Evolutionary conservation across 176 grass and related monocot species (phyloP).

Genomic region (Rhynchospora tenuis): DNA sequence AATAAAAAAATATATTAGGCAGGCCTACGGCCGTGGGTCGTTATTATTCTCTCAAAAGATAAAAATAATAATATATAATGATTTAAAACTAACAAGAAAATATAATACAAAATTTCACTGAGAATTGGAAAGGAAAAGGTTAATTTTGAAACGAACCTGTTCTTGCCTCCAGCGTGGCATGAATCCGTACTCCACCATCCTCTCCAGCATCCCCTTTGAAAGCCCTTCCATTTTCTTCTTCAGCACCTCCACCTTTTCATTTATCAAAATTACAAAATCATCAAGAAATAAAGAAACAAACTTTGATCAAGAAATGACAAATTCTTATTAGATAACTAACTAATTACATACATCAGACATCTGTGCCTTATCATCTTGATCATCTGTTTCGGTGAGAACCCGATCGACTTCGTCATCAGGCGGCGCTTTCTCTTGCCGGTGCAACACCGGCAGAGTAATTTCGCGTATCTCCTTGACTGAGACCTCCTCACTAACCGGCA

Average conservation of each 20-base stretch:
- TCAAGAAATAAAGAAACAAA: not conserved
- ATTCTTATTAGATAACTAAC: not conserved
- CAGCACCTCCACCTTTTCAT: conserved; percentile 63
- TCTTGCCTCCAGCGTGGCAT: conserved; percentile 1
- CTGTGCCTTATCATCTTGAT: conserved; percentile 21
- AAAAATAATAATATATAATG: not conserved
- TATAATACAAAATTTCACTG: not conserved
- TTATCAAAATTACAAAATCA: not conserved
- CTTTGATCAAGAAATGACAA: not conserved
- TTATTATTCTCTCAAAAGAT: not conserved
- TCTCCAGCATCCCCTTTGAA: conserved; percentile 77
- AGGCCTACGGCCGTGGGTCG: not conserved
- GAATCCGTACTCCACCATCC: conserved; percentile 65
- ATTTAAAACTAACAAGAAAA: not conserved
- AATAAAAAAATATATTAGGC: not conserved
- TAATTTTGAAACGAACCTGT: not conserved
- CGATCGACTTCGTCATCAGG: conserved; percentile 1
- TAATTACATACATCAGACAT: conserved; percentile 40
- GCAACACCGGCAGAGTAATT: conserved; percentile 35
- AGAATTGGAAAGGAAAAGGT: not conserved
- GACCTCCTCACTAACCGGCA: conserved; percentile 34
- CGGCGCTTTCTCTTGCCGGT: not conserved
- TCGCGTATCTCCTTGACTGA: conserved; percentile 67
- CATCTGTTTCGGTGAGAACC: not conserved
- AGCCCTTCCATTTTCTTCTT: conserved; percentile 86